Evolutionary conservation across 2,329 filamentous ascomycete genomes (phyloP), one percentile per base, ranked within the genome.

Genomic region (Paraphoma sp.): DNA sequence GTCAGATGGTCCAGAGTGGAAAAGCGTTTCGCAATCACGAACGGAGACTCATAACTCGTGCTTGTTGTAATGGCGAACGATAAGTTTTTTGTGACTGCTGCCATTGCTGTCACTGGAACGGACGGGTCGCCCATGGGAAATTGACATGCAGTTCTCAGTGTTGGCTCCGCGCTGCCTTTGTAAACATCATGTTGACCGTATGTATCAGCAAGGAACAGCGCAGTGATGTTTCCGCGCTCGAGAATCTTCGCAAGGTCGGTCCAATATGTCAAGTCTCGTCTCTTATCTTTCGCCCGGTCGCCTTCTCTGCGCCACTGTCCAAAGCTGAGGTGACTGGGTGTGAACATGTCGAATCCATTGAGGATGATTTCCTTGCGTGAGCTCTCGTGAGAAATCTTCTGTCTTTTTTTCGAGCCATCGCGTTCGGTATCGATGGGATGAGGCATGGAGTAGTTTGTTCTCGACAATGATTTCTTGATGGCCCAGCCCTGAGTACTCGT

Each of bases 51-150:
- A 59, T 89, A 89, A 0, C 85, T 88, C 0, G 87, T 88, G 1
- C 83, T 82, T 1, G 86, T 82, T 0, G 87, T 89, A 1, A 89
- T 84, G 1, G 87, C 87, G 55, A 90, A 89, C 0, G 84, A 84
- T 12, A 90, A 80, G 54, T 79, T 87, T 61, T 84, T 81, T 0
- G 87, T 89, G 0, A 80, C 87, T 0, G 87, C 86, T 0, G 87
- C 87, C 86, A 89, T 88, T 3, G 87, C 86, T 1, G 86, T 80
- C 0, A 89, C 79, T 2, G 85, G 80, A 88, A 67, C 0, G 11
- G 54, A 55, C n/a, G 87, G 87, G 65, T 89, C 87, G 56, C 87
- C 88, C 17, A 89, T 84, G 0, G 87, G 87, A 81, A 85, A 89
- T 70, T 90, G 87, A 0, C 86, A 85, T 1, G 85, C 87, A 0